Evolutionary conservation across 495 filamentous ascomycete species (phyloP).

Genomic region (Patellaria atrata): DNA sequence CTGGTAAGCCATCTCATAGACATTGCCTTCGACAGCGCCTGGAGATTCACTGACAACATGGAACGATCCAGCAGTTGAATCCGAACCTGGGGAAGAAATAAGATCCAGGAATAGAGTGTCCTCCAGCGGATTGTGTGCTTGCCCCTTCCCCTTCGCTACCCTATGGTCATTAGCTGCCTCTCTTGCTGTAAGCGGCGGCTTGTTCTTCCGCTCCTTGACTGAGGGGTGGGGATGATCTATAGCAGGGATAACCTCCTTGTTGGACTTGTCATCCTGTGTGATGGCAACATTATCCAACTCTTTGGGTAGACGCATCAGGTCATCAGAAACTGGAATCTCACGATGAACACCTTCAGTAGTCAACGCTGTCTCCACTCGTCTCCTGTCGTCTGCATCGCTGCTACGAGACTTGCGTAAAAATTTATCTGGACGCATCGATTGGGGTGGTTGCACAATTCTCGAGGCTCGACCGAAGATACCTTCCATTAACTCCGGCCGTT

Average conservation of each 20-base stretch:
- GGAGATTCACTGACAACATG: conserved; percentile 65
- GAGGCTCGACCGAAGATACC: conserved; percentile 42
- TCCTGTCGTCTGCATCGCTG: conserved; percentile 37
- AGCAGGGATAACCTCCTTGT: conserved; percentile 1
- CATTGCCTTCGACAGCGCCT: conserved; percentile 60
- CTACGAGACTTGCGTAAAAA: conserved; percentile 31
- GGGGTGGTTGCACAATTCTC: conserved; percentile 42
- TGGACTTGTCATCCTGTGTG: no score
- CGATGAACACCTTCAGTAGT: conserved; percentile 37
- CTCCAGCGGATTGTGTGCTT: conserved; percentile 49
- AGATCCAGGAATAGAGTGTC: conserved; percentile 59
- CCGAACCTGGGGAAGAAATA: conserved; percentile 45
- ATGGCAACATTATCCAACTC: conserved; percentile 13
- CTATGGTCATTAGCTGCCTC: conserved; percentile 8
- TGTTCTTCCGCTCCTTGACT: no score
- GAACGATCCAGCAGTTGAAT: conserved; percentile 15
- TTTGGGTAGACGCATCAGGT: conserved; percentile 17
- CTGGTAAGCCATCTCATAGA: conserved; percentile 79
- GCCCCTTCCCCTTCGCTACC: conserved; percentile 40
- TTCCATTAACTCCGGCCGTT: conserved; percentile 34
- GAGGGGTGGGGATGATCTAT: no score
- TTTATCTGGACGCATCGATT: conserved; percentile 37
- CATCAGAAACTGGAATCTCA: conserved; percentile 20
- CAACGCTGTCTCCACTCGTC: conserved; percentile 33
- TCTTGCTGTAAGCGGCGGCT: no score